Evolutionary conservation across 805 yeast species (phyloP).

Genomic region (Saccharomycopsis fermentans): DNA sequence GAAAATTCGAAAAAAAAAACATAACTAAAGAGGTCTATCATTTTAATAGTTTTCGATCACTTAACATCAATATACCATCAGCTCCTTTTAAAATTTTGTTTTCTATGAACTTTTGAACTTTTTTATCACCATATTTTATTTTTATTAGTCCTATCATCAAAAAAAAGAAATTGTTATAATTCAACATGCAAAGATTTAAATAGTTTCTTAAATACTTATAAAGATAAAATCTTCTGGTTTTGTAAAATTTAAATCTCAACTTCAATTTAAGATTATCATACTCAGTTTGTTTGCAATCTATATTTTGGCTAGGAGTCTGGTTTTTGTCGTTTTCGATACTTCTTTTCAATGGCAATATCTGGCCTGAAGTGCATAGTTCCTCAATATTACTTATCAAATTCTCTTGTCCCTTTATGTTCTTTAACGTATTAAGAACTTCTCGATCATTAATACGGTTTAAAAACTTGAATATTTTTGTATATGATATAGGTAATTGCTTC

Average conservation of each 20-base stretch:
- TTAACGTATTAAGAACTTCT: neutral
- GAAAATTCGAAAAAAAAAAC: too few species aligned
- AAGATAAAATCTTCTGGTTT: neutral
- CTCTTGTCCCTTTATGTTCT: neutral
- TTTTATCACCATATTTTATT: constrained; percentile 1
- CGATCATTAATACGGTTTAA: neutral
- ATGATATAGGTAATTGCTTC: neutral
- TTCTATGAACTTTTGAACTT: constrained; percentile 1
- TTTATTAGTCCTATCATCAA: constrained; percentile 7
- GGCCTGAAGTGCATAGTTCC: neutral
- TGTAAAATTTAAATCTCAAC: neutral
- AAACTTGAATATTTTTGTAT: neutral
- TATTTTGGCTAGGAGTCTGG: neutral
- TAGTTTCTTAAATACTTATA: neutral
- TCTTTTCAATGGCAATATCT: neutral
- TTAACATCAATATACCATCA: constrained; percentile 4
- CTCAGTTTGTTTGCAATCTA: neutral
- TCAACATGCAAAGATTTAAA: neutral
- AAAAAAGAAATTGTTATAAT: constrained; percentile 5
- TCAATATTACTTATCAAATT: neutral
- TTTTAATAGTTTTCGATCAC: neutral
- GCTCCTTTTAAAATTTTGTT: constrained; percentile 5
- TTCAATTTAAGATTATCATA: neutral
- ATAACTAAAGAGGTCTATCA: neutral
- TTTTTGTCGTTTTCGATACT: neutral